A percentile compares a stretch with the other conserved stretches of the same genome.
Evolutionary conservation across 192 early-diverging fungal species (phyloP).

Genomic region (Backusella circina): DNA sequence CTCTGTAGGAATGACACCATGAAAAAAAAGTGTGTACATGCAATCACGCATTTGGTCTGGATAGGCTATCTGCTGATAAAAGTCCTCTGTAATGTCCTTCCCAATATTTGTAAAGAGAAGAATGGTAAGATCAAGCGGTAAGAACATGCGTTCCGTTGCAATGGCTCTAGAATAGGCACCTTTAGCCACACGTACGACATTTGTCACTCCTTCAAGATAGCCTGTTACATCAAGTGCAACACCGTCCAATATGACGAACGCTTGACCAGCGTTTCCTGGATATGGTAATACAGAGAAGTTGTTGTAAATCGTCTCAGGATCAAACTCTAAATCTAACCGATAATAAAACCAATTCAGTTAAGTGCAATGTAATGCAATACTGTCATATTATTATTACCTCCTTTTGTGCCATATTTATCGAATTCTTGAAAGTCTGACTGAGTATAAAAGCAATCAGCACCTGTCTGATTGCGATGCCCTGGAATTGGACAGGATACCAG

Average conservation of each 20-base stretch:
- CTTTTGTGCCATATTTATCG: conserved; percentile 14
- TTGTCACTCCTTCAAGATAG: conserved; percentile 23
- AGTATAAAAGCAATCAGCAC: conserved; percentile 27
- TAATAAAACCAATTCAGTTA: not conserved
- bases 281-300: conserved; percentile 19
- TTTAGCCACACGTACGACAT: conserved; percentile 12
- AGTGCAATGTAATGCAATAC: not conserved
- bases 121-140: conserved; percentile 22
- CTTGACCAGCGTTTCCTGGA: not conserved
- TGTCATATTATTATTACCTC: conserved; percentile 13
- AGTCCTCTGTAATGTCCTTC: conserved; percentile 26
- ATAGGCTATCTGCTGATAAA: conserved; percentile 13
- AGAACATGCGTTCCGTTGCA: conserved; percentile 30
- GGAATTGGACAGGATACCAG: conserved; percentile 32
- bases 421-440: conserved; percentile 4
- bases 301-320: not conserved
- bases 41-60: conserved; percentile 11
- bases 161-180: conserved; percentile 18
- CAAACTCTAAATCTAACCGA: conserved; percentile 19
- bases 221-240: conserved; percentile 36
- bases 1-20: conserved; percentile 19
- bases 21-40: conserved; percentile 24
- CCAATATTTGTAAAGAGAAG: conserved; percentile 26
- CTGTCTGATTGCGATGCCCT: conserved; percentile 18
- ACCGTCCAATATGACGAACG: conserved; percentile 25